A percentile compares a stretch with the other conserved stretches of the same genome.
Evolutionary conservation across 2,329 filamentous ascomycete genomes (phyloP).

Genomic region (Paracorniculantispora psalliotae): DNA sequence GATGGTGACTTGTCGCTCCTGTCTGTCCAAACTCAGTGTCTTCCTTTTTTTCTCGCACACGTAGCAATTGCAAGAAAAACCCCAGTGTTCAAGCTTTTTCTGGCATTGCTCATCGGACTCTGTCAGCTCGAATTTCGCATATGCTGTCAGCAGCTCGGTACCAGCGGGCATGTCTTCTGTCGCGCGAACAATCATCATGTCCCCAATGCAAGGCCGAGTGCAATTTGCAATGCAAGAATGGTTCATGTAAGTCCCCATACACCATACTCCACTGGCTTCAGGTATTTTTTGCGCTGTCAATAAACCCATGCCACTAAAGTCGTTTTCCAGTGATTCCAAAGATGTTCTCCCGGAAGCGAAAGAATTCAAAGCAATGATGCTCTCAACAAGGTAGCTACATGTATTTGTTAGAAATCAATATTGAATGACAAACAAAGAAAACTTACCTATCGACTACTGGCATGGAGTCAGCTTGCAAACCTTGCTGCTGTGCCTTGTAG

Average conservation of each 20-base stretch:
- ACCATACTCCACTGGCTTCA: neutral
- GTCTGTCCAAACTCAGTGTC: neutral
- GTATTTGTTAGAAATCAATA: neutral
- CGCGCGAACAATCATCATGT: neutral
- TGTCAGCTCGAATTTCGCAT: neutral
- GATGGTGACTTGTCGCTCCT: neutral
- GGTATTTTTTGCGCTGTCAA: too few species aligned
- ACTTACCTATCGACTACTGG: neutral
- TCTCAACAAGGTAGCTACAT: neutral
- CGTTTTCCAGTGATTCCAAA: neutral
- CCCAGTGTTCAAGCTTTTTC: neutral
- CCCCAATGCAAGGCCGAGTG: neutral
- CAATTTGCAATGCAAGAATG: neutral
- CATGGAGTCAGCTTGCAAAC: neutral
- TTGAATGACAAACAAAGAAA: neutral
- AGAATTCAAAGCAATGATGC: neutral
- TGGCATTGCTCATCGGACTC: neutral
- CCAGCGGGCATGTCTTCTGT: neutral
- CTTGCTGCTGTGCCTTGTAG: neutral
- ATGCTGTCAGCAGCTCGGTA: neutral
- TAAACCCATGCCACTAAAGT: neutral
- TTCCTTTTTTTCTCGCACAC: neutral
- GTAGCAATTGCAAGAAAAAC: neutral
- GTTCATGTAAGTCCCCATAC: neutral
- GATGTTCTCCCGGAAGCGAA: neutral